Evolutionary conservation across 805 yeast species (phyloP).

Genomic region (Kluyveromyces wickerhamii): DNA sequence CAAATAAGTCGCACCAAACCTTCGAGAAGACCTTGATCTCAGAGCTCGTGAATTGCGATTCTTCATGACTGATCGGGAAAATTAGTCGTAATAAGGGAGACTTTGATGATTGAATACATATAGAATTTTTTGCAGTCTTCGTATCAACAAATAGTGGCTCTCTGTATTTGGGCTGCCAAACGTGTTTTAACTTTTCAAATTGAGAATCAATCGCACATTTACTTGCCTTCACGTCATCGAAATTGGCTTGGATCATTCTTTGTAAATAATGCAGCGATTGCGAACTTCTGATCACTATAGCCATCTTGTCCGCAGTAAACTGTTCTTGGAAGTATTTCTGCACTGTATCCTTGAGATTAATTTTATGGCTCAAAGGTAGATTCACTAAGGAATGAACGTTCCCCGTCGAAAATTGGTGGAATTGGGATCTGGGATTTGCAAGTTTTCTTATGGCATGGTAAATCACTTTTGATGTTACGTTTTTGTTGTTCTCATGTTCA

Average conservation of each 20-base stretch:
- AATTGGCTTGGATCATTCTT: conserved; percentile 40
- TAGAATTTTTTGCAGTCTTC: conserved; percentile 16
- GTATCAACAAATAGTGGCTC: conserved; percentile 10
- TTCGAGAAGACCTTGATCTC: conserved; percentile 29
- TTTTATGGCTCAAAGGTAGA: conserved; percentile 27
- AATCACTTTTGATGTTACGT: conserved; percentile 37
- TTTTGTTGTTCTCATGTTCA: conserved; percentile 54
- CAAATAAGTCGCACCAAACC: conserved; percentile 51
- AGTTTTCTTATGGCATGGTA: conserved; percentile 53
- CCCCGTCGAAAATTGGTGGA: conserved; percentile 61
- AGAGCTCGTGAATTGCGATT: conserved; percentile 11
- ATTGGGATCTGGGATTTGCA: conserved; percentile 42
- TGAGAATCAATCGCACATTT: background rate
- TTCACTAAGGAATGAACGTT: conserved; percentile 41
- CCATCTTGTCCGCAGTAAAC: conserved; percentile 43
- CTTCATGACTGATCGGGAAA: conserved; percentile 33
- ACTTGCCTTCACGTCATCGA: conserved; percentile 28
- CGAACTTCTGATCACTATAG: conserved; percentile 56
- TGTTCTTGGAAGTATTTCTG: conserved; percentile 33
- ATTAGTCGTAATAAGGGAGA: conserved; percentile 36
- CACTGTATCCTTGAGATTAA: conserved; percentile 33
- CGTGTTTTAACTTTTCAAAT: conserved; percentile 19
- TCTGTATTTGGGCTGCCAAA: conserved; percentile 14
- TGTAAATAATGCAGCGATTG: conserved; percentile 53
- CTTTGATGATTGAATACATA: conserved; percentile 33